A percentile compares a stretch with the other conserved stretches of the same genome.
Conservation (phyloP, 1,139 yeast species). For the Yamadazyma atlantica region DNA sequence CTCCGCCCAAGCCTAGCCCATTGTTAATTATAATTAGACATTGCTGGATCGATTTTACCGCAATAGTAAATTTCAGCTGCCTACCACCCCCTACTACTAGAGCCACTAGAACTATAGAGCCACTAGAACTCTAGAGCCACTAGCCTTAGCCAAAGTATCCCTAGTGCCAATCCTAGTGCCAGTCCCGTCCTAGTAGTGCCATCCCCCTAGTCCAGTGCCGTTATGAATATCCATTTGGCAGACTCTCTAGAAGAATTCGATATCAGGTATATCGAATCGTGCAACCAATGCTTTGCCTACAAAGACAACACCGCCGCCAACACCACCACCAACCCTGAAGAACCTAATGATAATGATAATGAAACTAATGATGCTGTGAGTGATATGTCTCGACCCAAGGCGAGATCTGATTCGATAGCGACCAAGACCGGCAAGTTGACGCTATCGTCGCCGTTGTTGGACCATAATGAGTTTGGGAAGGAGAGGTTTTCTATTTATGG, state of each 20-base stretch:
- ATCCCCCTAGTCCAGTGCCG: too few relatives aligned
- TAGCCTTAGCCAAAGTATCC: not conserved
- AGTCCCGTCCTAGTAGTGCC: too few relatives aligned
- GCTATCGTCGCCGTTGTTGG: slow-evolving; percentile 17
- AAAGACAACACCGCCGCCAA: too few relatives aligned
- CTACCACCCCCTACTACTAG: too few relatives aligned
- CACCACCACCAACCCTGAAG: too few relatives aligned
- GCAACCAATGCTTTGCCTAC: slow-evolving; percentile 18
- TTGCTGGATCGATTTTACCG: not conserved
- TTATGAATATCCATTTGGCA: slow-evolving; percentile 18
- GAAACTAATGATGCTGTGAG: not conserved
- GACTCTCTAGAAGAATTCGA: slow-evolving; percentile 20
- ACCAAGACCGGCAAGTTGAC: slow-evolving; percentile 12
- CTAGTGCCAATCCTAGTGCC: too few relatives aligned
- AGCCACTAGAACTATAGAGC: too few relatives aligned
- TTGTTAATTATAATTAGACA: not conserved
- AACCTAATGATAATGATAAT: slow-evolving; percentile 1
- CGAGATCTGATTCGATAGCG: slow-evolving; percentile 10
- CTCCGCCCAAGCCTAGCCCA: not conserved
- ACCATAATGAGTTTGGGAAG: slow-evolving; percentile 10
- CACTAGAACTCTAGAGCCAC: too few relatives aligned
- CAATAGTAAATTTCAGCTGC: not conserved
- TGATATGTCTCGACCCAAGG: slow-evolving; percentile 1
- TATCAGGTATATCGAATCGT: slow-evolving; percentile 19
- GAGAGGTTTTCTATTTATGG: slow-evolving; percentile 13